A percentile compares a stretch with the other conserved stretches of the same genome.
Evolutionary conservation across 2,329 filamentous ascomycete species (phyloP).

Genomic region (Dothistroma pini): DNA sequence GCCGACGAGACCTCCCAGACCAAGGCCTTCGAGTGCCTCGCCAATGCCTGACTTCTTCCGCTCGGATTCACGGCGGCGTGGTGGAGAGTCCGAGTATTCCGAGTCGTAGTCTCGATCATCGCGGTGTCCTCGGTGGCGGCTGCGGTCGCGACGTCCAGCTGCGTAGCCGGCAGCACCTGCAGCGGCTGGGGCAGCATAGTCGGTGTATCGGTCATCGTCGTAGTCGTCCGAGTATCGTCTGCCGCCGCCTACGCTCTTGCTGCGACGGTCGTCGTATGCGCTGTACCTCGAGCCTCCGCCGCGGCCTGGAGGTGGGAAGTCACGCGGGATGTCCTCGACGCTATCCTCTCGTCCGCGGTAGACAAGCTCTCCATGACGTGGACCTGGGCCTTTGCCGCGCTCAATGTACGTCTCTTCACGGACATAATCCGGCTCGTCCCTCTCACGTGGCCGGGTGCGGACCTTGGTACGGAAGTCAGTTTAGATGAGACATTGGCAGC

Average conservation of each 20-base stretch:
- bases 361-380: constrained; percentile 44
- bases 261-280: constrained; percentile 52
- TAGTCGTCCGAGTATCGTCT: constrained; percentile 44
- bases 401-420: constrained; percentile 50
- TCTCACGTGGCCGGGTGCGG: constrained; percentile 42
- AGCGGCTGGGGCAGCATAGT: constrained; percentile 43
- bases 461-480: constrained; percentile 25
- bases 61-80: constrained; percentile 36
- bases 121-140: constrained; percentile 38
- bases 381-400: constrained; percentile 41
- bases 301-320: constrained; percentile 67
- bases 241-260: constrained; percentile 58
- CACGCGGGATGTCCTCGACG: constrained; percentile 79
- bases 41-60: constrained; percentile 58
- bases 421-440: constrained; percentile 51
- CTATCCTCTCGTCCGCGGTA: constrained; percentile 66
- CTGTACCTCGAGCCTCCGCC: constrained; percentile 29
- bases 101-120: constrained; percentile 47
- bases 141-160: constrained; percentile 32
- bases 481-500: constrained; percentile 1
- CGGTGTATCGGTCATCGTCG: constrained; percentile 57
- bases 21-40: constrained; percentile 57
- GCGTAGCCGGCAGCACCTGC: constrained; percentile 41
- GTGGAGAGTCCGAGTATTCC: constrained; percentile 42
- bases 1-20: constrained; percentile 53